Conservation (phyloP, 169 alveolate species). For the Sarcocystis neurona region DNA sequence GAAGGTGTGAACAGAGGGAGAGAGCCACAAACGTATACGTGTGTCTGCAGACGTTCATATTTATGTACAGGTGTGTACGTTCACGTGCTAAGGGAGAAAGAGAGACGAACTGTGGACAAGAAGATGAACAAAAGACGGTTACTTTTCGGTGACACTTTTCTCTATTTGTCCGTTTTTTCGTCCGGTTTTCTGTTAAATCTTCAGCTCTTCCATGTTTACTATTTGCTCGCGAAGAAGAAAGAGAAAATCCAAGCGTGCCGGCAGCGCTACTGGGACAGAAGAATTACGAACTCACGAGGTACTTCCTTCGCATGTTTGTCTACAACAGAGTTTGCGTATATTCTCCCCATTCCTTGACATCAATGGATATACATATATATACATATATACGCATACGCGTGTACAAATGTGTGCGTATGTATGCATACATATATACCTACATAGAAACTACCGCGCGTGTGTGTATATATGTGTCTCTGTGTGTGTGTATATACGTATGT, state of each 20-base stretch:
- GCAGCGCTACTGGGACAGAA: not conserved
- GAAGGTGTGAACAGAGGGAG: no score
- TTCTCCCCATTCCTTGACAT: not conserved
- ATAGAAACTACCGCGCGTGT: not conserved
- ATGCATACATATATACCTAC: not conserved
- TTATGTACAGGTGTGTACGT: not conserved
- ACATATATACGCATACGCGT: not conserved
- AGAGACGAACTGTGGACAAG: no score
- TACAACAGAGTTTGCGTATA: not conserved
- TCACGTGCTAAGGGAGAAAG: no score
- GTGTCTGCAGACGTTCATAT: not conserved
- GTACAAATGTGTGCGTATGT: no score
- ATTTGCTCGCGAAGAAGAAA: not conserved
- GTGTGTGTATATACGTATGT: not conserved
- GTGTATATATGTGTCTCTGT: not conserved
- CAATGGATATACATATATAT: not conserved
- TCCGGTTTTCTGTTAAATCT: not conserved
- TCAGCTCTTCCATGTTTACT: not conserved
- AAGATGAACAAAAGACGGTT: no score
- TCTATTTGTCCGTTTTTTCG: not conserved
- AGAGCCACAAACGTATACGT: not conserved
- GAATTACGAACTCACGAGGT: slow-evolving; percentile 12
- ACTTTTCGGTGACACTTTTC: not conserved
- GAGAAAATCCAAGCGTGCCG: not conserved
- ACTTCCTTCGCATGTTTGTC: not conserved